Conservation (phyloP, 192 early-diverging fungal species). For the Chytriomyces sp. region DNA sequence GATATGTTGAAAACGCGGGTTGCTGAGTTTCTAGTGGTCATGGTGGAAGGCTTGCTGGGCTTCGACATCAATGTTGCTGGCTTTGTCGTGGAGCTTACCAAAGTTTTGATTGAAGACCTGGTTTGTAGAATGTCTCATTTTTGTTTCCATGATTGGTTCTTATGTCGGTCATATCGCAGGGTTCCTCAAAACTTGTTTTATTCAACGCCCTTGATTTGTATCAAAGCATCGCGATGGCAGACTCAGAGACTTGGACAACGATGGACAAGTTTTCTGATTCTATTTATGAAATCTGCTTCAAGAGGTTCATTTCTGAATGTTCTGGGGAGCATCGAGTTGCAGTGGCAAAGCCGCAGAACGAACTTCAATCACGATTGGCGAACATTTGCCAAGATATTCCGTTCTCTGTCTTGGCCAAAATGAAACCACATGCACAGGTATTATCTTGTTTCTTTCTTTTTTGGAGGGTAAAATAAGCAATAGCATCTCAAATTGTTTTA, state of each 20-base stretch:
- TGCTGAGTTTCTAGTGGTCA: constrained; percentile 18
- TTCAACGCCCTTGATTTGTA: constrained; percentile 13
- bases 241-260: constrained; percentile 16
- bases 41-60: constrained; percentile 33
- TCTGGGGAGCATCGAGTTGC: background rate
- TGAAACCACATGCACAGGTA: constrained; percentile 31
- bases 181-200: background rate
- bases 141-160: background rate
- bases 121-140: background rate
- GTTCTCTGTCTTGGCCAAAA: constrained; percentile 33
- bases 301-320: constrained; percentile 21
- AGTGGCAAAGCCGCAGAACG: constrained; percentile 19
- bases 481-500: background rate
- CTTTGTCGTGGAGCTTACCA: constrained; percentile 41
- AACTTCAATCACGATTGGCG: constrained; percentile 34
- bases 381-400: constrained; percentile 27
- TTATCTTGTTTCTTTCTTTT: constrained; percentile 17
- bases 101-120: constrained; percentile 26
- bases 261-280: constrained; percentile 2
- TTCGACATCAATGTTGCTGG: constrained; percentile 47
- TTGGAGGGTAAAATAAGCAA: background rate
- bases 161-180: background rate
- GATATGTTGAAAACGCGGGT: constrained; percentile 25
- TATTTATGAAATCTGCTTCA: constrained; percentile 21
- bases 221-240: background rate